phyloP scores from a whole-genome alignment of 176 grass and related monocot genomes.

The Oryza australiensis region DNA sequence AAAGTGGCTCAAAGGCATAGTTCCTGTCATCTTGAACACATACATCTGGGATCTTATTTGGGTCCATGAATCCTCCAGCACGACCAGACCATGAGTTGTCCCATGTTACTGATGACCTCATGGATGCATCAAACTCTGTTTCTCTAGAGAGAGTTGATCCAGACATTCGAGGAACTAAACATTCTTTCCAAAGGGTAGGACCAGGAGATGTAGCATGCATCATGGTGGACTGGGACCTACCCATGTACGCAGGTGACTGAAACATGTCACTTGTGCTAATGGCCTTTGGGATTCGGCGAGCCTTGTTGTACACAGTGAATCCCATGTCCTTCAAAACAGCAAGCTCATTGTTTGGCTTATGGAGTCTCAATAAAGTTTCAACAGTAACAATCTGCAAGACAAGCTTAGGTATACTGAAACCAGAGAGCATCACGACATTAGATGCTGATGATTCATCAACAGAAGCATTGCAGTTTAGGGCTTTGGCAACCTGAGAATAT shows the following conservation, averaged over 20 bases:
- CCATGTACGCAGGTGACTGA: conserved; percentile 68
- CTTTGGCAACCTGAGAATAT: conserved; percentile 67
- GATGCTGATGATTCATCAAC: conserved; percentile 74
- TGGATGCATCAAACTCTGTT: conserved; percentile 80
- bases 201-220: conserved; percentile 83
- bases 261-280: conserved; percentile 68
- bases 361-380: conserved; percentile 72
- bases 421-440: conserved; percentile 93
- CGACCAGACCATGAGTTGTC: conserved; percentile 84
- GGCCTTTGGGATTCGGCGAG: conserved; percentile 64
- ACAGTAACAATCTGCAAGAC: conserved; percentile 94
- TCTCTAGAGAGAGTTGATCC: conserved; percentile 76
- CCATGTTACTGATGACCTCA: conserved; percentile 71
- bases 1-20: conserved; percentile 94
- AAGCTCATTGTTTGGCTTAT: conserved; percentile 83
- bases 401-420: conserved; percentile 88
- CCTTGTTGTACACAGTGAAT: conserved; percentile 96
- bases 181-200: conserved; percentile 86
- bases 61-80: conserved; percentile 58
- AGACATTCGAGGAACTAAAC: conserved; percentile 76
- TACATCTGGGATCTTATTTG: conserved; percentile 60
- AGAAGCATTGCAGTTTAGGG: conserved; percentile 58
- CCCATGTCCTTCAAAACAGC: conserved; percentile 92
- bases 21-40: conserved; percentile 81
- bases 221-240: conserved; percentile 70